Percentiles rank a stretch among this genome's conserved stretches.
Conservation (phyloP, 768 basidiomycete genomes). For the Crassisporium funariophilum region DNA sequence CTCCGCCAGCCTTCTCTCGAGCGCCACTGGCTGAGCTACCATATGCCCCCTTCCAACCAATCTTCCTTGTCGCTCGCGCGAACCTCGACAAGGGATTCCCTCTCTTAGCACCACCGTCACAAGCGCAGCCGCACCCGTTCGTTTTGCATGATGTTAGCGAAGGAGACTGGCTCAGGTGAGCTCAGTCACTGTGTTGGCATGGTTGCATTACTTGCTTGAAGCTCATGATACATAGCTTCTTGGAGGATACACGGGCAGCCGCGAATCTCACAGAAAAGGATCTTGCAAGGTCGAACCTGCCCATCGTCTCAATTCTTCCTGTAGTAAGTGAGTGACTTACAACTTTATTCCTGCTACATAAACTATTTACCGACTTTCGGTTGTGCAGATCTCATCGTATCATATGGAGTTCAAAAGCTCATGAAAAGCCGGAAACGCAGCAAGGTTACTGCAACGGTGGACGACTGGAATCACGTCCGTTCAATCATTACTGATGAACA, state of each 20-base stretch:
- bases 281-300: slow-evolving; percentile 25
- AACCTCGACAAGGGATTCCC: slow-evolving; percentile 44
- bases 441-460: slow-evolving; percentile 42
- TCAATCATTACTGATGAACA: background rate
- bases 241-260: slow-evolving; percentile 36
- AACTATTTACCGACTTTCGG: background rate
- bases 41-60: slow-evolving; percentile 26
- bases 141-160: slow-evolving; percentile 45
- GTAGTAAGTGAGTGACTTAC: slow-evolving; percentile 28
- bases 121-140: slow-evolving; percentile 46
- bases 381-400: slow-evolving; percentile 16
- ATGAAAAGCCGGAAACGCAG: slow-evolving; percentile 32
- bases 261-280: slow-evolving; percentile 37
- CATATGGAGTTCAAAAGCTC: slow-evolving; percentile 31
- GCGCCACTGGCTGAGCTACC: slow-evolving; percentile 9
- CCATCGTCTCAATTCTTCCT: slow-evolving; percentile 30
- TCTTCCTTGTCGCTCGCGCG: slow-evolving; percentile 24
- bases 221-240: too few relatives aligned
- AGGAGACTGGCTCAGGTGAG: slow-evolving; percentile 47
- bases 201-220: too few relatives aligned
- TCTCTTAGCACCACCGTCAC: slow-evolving; percentile 37
- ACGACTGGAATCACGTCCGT: slow-evolving; percentile 54
- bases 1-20: slow-evolving; percentile 12
- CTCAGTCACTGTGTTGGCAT: too few relatives aligned
- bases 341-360: background rate